Base-by-base conservation (phyloP, 83 land plant species). In the Picea engelmannii region DNA sequence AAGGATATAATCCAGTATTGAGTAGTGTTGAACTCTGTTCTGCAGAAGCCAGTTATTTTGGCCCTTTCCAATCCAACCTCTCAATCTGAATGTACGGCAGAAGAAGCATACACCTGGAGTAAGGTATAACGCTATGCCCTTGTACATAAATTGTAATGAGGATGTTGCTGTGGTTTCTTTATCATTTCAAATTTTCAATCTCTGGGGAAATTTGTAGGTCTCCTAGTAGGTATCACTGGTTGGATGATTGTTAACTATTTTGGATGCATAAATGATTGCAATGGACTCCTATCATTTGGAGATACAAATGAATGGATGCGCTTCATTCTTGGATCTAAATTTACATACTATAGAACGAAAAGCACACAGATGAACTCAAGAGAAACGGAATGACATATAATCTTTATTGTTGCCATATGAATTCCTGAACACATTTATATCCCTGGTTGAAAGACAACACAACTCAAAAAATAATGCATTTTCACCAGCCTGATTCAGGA, bases 1-100 rank as follows among this genome's bases (percentile, higher is more conserved):
- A 44, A 44, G 76, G 23, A 60, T 59, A 25, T 5, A 7, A 25
- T 59, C 27, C 25, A 21, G 20, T 78, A 25, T 27, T 24, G 64
- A 24, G 21, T 35, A 40, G n/a, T 24, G 24, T 9, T 61, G 27
- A 27, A 8, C 66, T 44, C 16, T 42, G 18, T 47, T 66, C 16
- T 78, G 81, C 83, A 89, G 91, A 87, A 81, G 78, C 91, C 91
- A n/a, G 24, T 89, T 24, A 85, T 89, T 18, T 75, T 89, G n/a
- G 87, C 91, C 11, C 90, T 89, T 59, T 89, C 91, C 12, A 89
- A 89, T 82, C 91, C 91, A 67, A 84, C 84, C 7, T 84, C 87
- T 70, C 90, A 89, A 44, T 89, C 90, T 31, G 91, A 89, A 82
- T 89, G 91, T 78, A 82, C 91, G 1, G 90, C 91, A 55, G 90